phyloP scores from a whole-genome alignment of 345 rosid genomes.

The Eutrema japonicum region DNA sequence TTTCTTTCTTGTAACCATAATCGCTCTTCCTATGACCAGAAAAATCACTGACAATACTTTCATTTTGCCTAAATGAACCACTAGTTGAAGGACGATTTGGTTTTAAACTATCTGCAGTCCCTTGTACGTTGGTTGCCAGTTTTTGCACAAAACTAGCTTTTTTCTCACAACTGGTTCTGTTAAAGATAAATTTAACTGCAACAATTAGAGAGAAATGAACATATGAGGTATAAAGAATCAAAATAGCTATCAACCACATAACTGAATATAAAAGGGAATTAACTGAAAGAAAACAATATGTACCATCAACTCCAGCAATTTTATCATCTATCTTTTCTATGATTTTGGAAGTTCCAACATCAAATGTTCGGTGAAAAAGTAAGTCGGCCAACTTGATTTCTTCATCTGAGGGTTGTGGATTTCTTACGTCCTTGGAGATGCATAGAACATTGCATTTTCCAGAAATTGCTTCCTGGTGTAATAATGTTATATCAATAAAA shows the following conservation, averaged over 20 bases:
- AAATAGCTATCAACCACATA: constrained; percentile 20
- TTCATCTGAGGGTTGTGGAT: constrained; percentile 60
- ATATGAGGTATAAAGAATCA: constrained; percentile 14
- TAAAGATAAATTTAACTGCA: constrained; percentile 71
- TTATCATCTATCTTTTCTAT: constrained; percentile 59
- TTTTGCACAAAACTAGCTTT: constrained; percentile 25
- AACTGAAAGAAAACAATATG: constrained; percentile 7
- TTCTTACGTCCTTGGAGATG: constrained; percentile 69
- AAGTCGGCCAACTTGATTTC: constrained; percentile 68
- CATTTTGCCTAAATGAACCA: constrained; percentile 29
- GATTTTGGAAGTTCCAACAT: constrained; percentile 52
- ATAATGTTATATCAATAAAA: constrained; percentile 23
- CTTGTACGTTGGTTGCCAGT: constrained; percentile 9
- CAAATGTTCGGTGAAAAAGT: constrained; percentile 64
- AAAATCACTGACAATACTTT: neutral
- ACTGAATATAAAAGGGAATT: neutral
- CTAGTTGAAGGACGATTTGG: constrained; percentile 17
- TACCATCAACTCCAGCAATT: constrained; percentile 75
- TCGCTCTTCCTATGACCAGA: constrained; percentile 14
- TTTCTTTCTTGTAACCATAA: constrained; percentile 18
- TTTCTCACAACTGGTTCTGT: constrained; percentile 44
- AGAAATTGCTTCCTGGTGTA: constrained; percentile 68
- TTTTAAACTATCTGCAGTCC: constrained; percentile 26
- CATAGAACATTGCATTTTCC: constrained; percentile 83
- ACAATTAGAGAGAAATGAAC: constrained; percentile 42